Evolutionary conservation across 495 filamentous ascomycete genomes (phyloP), one percentile per base, ranked within the genome.

Genomic region (Xylaria venustula): DNA sequence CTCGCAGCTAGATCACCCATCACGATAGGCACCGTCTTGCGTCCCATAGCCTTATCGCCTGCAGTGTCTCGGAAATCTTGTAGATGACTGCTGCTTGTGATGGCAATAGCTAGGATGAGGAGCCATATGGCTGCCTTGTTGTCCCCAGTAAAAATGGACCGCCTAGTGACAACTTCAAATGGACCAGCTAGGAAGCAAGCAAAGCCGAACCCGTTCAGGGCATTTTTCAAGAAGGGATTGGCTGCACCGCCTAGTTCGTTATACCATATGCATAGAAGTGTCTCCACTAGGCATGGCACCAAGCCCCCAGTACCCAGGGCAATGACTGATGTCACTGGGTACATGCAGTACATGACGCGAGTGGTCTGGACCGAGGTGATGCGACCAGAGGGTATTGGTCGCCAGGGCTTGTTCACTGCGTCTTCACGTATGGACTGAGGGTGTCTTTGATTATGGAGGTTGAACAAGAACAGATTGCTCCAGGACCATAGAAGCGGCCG

Each of bases 351-450:
- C 22, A 81, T 53, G 0, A 75, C 46, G 7, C 57, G 61, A 7
- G 68, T 66, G 1, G 79, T 67, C 42, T 77, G 59, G 0, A 58
- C 49, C 0, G 63, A 41, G 8, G 65, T 71, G 2, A 83, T 57
- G 12, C 72, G 71, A 9, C 67, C 61, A 0, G 65, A 55, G 0
- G 79, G 80, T 3, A 85, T 62, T 2, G 79, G 77, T 2, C 81
- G 71, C 78, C 79, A 84, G 11, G 78, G 74, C 62, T 84, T 85
- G 68, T 84, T 85, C 56, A 79, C 48, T 0, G 42, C 30, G 51
- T 82, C 80, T 64, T 83, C 81, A 0, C 60, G 40, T 34, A 79
- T 63, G 7, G 75, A 73, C 9, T 67, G 40, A 0, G 73, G 67
- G 19, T 67, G 73, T 7, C 75, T 73, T 60, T 83, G 79, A 59